Percentiles rank a stretch among this genome's conserved stretches.
Evolutionary conservation across 2,329 filamentous ascomycete species (phyloP).

Genomic region (Curvularia spicifera): DNA sequence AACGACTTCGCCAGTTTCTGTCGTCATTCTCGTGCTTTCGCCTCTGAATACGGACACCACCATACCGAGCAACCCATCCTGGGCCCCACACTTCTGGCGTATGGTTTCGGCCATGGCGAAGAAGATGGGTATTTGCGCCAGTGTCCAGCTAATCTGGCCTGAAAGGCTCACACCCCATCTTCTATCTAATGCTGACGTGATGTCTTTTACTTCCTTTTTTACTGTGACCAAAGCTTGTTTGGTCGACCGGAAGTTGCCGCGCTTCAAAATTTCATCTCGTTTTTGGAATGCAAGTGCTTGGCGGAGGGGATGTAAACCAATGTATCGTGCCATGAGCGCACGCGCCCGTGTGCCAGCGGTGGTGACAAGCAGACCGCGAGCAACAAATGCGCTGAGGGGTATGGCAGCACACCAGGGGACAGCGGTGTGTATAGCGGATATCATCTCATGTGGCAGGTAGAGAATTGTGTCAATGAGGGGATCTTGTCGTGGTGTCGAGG

Average conservation of each 20-base stretch:
- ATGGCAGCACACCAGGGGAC: constrained; percentile 63
- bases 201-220: constrained; percentile 29
- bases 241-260: constrained; percentile 29
- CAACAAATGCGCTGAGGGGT: constrained; percentile 60
- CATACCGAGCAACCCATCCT: constrained; percentile 42
- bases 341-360: constrained; percentile 55
- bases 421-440: constrained; percentile 60
- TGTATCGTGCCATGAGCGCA: constrained; percentile 50
- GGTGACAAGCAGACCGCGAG: constrained; percentile 57
- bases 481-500: constrained; percentile 49
- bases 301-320: constrained; percentile 52
- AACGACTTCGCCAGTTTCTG: constrained; percentile 15
- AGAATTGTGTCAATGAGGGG: constrained; percentile 54
- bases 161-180: constrained; percentile 39
- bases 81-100: constrained; percentile 42
- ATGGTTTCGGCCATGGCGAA: constrained; percentile 47
- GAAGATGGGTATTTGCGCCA: constrained; percentile 47
- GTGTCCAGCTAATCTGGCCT: constrained; percentile 37
- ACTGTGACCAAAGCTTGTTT: constrained; percentile 24
- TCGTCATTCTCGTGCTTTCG: constrained; percentile 6
- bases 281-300: constrained; percentile 38
- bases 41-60: constrained; percentile 19
- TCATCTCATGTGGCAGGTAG: constrained; percentile 53
- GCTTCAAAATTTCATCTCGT: constrained; percentile 27
- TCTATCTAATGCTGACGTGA: constrained; percentile 31